Conservation (phyloP, 2,329 filamentous ascomycete genomes). For the Chrysosporium keratinophilum region DNA sequence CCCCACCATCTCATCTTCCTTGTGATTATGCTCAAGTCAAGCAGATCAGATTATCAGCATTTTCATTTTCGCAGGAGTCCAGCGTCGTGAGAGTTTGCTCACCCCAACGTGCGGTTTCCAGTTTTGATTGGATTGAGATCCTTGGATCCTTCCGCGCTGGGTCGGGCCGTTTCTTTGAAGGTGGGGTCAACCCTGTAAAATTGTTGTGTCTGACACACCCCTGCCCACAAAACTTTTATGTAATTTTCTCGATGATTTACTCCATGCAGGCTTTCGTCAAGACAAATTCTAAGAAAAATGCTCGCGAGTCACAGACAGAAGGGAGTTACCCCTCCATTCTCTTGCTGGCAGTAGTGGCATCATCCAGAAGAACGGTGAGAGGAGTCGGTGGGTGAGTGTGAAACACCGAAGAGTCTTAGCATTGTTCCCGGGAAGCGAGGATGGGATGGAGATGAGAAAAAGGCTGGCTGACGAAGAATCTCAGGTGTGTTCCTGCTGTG, state of each 20-base stretch:
- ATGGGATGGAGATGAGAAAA: not conserved
- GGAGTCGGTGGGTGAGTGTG: not conserved
- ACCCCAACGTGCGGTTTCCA: too few species aligned
- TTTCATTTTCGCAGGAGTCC: not conserved
- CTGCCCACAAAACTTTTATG: not conserved
- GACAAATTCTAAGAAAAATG: not conserved
- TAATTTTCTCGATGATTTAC: too few species aligned
- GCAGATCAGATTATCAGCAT: not conserved
- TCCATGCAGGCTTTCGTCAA: too few species aligned
- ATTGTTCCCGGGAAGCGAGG: too few species aligned
- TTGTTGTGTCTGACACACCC: not conserved
- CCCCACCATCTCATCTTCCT: too few species aligned
- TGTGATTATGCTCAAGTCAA: not conserved
- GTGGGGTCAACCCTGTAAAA: not conserved
- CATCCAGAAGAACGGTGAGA: not conserved
- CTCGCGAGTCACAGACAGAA: too few species aligned
- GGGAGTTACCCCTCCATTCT: too few species aligned
- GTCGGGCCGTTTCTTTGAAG: constrained; percentile 5
- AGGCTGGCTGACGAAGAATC: not conserved
- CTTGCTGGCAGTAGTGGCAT: too few species aligned
- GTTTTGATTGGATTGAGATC: not conserved
- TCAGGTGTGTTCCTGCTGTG: too few species aligned
- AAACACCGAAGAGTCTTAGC: not conserved
- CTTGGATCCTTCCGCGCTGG: constrained; percentile 6
- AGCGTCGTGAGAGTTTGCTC: not conserved